Evolutionary conservation across 2,329 filamentous ascomycete species (phyloP).

Genomic region (Aspergillus tanneri): DNA sequence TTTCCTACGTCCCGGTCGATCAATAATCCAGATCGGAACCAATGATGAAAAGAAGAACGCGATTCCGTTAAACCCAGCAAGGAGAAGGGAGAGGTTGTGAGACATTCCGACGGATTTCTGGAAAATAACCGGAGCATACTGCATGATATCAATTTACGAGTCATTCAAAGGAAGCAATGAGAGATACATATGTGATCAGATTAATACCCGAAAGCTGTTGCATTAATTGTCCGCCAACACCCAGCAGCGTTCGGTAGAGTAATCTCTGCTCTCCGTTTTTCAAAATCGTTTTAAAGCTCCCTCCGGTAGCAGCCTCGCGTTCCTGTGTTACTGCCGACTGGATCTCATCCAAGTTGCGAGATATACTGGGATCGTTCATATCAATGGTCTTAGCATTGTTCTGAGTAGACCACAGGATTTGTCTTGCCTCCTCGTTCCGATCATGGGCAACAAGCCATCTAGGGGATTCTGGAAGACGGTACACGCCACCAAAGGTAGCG

Average conservation of each 20-base stretch:
- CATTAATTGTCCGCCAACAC: slow-evolving; percentile 35
- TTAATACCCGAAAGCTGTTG: slow-evolving; percentile 35
- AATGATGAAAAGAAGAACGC: slow-evolving; percentile 42
- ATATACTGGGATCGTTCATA: slow-evolving; percentile 28
- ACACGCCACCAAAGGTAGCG: slow-evolving; percentile 25
- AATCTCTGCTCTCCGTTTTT: slow-evolving; percentile 27
- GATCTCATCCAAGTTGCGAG: slow-evolving; percentile 23
- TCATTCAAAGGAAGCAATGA: neutral
- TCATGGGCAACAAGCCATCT: slow-evolving; percentile 34
- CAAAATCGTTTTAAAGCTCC: slow-evolving; percentile 26
- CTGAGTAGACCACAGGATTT: slow-evolving; percentile 37
- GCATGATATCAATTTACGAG: neutral
- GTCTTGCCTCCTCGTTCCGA: slow-evolving; percentile 36
- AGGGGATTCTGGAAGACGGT: slow-evolving; percentile 48
- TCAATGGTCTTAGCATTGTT: slow-evolving; percentile 24
- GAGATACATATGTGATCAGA: slow-evolving; percentile 29
- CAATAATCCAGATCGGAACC: slow-evolving; percentile 41
- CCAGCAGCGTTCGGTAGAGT: slow-evolving; percentile 27
- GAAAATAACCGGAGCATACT: slow-evolving; percentile 47
- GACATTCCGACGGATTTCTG: slow-evolving; percentile 47
- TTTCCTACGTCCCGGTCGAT: slow-evolving; percentile 54
- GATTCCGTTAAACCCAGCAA: slow-evolving; percentile 45
- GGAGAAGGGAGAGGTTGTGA: slow-evolving; percentile 36
- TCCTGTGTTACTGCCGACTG: slow-evolving; percentile 25
- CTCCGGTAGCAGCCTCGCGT: slow-evolving; percentile 20